Percentiles rank a stretch among this genome's conserved stretches.
phyloP scores from a whole-genome alignment of 1,284 basidiomycete genomes.

The Golubevia sp. region DNA sequence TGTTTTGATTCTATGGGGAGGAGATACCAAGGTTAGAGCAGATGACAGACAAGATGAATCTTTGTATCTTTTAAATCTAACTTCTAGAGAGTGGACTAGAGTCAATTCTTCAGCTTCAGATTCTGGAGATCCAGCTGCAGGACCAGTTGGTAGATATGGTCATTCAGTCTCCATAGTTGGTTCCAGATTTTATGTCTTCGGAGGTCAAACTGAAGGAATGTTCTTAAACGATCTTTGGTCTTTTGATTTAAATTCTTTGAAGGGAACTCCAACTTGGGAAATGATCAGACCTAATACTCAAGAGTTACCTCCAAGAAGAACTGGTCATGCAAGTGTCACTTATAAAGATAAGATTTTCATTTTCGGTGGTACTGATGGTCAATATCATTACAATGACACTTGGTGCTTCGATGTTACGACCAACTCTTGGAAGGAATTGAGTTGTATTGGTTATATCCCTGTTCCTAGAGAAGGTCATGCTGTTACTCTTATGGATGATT shows the following conservation, averaged over 20 bases:
- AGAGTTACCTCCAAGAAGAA: conserved; percentile 80
- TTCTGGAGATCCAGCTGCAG: conserved; percentile 62
- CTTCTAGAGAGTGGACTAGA: conserved; percentile 90
- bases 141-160: conserved; percentile 85
- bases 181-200: conserved; percentile 91
- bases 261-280: conserved; percentile 68
- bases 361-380: conserved; percentile 96
- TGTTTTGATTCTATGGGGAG: conserved; percentile 97
- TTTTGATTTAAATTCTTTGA: conserved; percentile 75
- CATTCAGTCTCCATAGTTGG: conserved; percentile 93
- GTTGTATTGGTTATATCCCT: conserved; percentile 97
- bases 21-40: conserved; percentile 79
- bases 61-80: conserved; percentile 91
- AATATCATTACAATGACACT: conserved; percentile 99
- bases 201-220: conserved; percentile 82
- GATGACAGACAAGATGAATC: conserved; percentile 88
- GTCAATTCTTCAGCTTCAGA: conserved; percentile 68
- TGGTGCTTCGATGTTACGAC: conserved; percentile 91
- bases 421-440: conserved; percentile 85
- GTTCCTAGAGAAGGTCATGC: conserved; percentile 95
- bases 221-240: conserved; percentile 96
- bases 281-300: conserved; percentile 69
- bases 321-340: conserved; percentile 89
- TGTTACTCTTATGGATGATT: conserved; percentile 93
- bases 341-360: conserved; percentile 83